These are phyloP conservation scores for Gracilaria caudata DNA, from an alignment of 23 red algal genomes.

Conservation along the genomic window DNA sequence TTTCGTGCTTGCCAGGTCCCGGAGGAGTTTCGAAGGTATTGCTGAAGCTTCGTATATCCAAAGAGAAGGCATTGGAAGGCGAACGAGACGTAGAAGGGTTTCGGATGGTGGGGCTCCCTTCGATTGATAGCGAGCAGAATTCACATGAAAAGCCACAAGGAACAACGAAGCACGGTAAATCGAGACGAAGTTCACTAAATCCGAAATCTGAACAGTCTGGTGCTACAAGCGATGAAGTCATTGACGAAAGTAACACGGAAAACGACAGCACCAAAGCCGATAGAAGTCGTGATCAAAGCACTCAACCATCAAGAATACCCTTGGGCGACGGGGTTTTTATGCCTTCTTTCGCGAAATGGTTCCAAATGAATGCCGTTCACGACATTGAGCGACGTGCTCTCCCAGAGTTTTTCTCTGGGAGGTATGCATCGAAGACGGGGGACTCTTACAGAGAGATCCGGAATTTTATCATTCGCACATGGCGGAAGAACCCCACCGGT, in stretches of 20 bases:
- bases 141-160: neutral
- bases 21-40: conserved; percentile 14
- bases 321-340: conserved; percentile 44
- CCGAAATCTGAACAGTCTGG: conserved; percentile 22
- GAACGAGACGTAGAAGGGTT: conserved; percentile 27
- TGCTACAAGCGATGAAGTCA: conserved; percentile 21
- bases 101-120: conserved; percentile 33
- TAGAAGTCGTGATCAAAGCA: conserved; percentile 10
- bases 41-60: conserved; percentile 24
- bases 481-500: conserved; percentile 71
- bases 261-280: conserved; percentile 1
- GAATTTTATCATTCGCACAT: conserved; percentile 90
- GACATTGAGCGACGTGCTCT: conserved; percentile 88
- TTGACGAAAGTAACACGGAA: conserved; percentile 4
- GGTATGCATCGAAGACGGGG: conserved; percentile 82
- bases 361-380: conserved; percentile 64
- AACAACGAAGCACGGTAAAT: neutral
- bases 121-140: conserved; percentile 10
- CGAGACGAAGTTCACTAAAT: neutral
- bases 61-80: conserved; percentile 14
- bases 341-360: conserved; percentile 70
- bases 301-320: conserved; percentile 25
- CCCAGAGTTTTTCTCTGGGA: conserved; percentile 87
- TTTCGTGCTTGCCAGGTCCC: conserved; percentile 15
- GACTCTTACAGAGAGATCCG: conserved; percentile 81